Base-by-base conservation (phyloP, 441 rosid species). In the Bruguiera hainesii region DNA sequence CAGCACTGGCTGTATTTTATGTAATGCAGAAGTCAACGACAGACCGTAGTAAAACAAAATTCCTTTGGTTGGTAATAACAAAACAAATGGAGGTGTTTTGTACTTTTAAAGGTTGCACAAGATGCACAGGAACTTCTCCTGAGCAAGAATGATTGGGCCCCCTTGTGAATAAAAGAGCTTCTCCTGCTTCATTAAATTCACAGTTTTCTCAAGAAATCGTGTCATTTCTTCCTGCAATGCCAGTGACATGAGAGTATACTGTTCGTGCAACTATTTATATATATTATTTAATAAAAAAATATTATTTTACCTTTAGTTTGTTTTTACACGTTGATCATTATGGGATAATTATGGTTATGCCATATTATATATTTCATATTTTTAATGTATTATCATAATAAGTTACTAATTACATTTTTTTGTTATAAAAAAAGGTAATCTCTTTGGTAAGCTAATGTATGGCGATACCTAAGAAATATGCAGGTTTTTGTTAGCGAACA, bases 151-250 rank as follows among this genome's bases (percentile, higher is more conserved):
- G 23, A 23, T 23, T 23, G 23, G 23, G 23, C 23, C 23, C 23
- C 23, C 23, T 23, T 23, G 23, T 23, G 86, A 68, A 65, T 89
- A 89, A 79, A 85, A 85, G 56, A 85, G 93, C 61, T 77, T 76
- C 58, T 84, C 89, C 19, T 80, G 80, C 81, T 81, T 81, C 89
- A 88, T 85, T 64, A 85, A 52, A 60, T 70, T 75, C 5, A 85
- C 89, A 64, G 81, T 82, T 78, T 87, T 87, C 15, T 63, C 60
- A 25, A 87, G 78, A 72, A 84, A 87, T 30, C 81, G 76, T 42
- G 72, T 67, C 90, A 87, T 87, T 77, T 85, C 90, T 0, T 69
- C 66, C 93, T 87, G 82, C 71, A 72, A 23, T 7, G 39, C 46
- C 57, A 61, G 59, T 29, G 39, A 35, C 39, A 6, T 7, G 7